Conservation (phyloP, 768 basidiomycete genomes). For the Kwoniella sp. region DNA sequence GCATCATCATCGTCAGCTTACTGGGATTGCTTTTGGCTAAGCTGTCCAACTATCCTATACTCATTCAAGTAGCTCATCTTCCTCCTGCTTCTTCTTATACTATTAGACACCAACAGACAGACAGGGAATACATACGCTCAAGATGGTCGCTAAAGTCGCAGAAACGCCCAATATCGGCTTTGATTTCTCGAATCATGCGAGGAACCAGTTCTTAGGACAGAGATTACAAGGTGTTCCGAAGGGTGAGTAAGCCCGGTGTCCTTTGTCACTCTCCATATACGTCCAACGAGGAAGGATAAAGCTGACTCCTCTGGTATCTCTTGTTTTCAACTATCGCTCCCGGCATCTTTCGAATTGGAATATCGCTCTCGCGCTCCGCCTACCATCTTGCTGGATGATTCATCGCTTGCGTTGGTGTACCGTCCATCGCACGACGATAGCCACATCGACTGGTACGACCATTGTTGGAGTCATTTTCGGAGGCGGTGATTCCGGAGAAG, state of each 20-base stretch:
- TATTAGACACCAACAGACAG: background rate
- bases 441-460: conserved; percentile 73
- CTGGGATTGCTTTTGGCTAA: too few species aligned
- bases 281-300: background rate
- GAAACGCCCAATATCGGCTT: conserved; percentile 46
- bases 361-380: too few species aligned
- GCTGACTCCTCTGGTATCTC: conserved; percentile 1
- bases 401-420: too few species aligned
- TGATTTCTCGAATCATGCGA: conserved; percentile 56
- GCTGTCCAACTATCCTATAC: too few species aligned
- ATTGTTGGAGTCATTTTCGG: conserved; percentile 92
- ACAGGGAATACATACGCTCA: conserved; percentile 9
- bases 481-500: conserved; percentile 57
- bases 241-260: conserved; percentile 34
- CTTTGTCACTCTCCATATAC: background rate
- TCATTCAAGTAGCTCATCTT: background rate
- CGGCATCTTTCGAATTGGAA: too few species aligned
- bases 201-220: conserved; percentile 53
- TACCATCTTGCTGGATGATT: background rate
- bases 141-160: conserved; percentile 35
- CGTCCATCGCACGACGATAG: too few species aligned
- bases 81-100: background rate
- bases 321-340: too few species aligned
- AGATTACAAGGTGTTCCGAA: conserved; percentile 50
- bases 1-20: conserved; percentile 21